A percentile compares a stretch with the other conserved stretches of the same genome.
Evolutionary conservation across 1,284 basidiomycete genomes (phyloP).

Genomic region (Vanrija sp.): DNA sequence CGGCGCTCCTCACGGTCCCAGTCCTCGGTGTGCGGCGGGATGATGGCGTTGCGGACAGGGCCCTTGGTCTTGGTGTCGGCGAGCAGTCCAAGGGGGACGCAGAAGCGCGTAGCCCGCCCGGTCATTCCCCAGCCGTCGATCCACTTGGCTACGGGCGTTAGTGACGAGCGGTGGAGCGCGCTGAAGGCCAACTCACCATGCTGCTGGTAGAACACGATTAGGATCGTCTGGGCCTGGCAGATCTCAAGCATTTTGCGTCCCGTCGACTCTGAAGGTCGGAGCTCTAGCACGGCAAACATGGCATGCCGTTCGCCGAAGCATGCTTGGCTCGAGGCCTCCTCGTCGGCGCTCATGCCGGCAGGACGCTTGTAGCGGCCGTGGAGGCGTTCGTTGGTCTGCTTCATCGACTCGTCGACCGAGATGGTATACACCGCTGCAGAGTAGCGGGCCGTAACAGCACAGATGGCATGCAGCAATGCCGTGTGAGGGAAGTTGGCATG

Average conservation of each 20-base stretch:
- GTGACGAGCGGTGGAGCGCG: not conserved
- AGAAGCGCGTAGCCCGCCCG: constrained; percentile 21
- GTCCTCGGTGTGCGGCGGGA: constrained; percentile 24
- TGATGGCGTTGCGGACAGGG: constrained; percentile 9
- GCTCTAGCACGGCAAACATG: constrained; percentile 19
- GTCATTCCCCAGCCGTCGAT: constrained; percentile 37
- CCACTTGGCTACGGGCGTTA: constrained; percentile 20
- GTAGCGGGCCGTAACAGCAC: constrained; percentile 45
- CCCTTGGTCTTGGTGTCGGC: constrained; percentile 5
- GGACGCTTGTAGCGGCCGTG: constrained; percentile 1
- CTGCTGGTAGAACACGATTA: constrained; percentile 26
- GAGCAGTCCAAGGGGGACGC: constrained; percentile 32
- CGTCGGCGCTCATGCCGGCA: constrained; percentile 12
- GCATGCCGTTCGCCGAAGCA: constrained; percentile 35
- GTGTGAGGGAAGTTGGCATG: constrained; percentile 48
- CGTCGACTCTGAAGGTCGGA: constrained; percentile 8
- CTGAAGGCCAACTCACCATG: constrained; percentile 7
- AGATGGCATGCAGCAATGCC: constrained; percentile 49
- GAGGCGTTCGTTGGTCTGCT: constrained; percentile 13
- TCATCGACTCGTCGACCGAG: constrained; percentile 21
- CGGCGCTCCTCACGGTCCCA: constrained; percentile 39
- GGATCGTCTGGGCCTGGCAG: constrained; percentile 26
- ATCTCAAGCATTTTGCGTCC: constrained; percentile 30
- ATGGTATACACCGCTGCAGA: constrained; percentile 29
- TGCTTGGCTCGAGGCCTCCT: constrained; percentile 13